A percentile compares a stretch with the other conserved stretches of the same genome.
Conservation (phyloP, 345 rosid genomes). For the Eucalyptus globulus region DNA sequence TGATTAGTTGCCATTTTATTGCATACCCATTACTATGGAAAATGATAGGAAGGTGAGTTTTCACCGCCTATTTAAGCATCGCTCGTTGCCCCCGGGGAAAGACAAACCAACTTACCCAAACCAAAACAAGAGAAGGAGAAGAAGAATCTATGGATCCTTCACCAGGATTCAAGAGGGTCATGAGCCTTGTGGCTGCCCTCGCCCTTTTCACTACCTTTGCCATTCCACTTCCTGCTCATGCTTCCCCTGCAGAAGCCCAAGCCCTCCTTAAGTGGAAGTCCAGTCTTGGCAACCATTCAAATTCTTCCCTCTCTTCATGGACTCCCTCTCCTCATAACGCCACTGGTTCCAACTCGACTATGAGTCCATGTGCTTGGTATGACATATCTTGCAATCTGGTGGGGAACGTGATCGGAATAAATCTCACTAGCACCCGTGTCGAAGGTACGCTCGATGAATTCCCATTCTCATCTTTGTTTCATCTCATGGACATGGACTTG, state of each 20-base stretch:
- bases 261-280: constrained; percentile 8
- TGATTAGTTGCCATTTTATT: not conserved
- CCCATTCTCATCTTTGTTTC: constrained; percentile 4
- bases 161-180: not conserved
- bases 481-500: constrained; percentile 1
- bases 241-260: not conserved
- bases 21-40: no score
- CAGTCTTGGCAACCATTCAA: not conserved
- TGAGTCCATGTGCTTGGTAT: not conserved
- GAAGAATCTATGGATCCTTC: not conserved
- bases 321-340: not conserved
- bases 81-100: not conserved
- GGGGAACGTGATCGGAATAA: not conserved
- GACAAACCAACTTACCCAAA: not conserved
- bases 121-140: no score
- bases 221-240: not conserved
- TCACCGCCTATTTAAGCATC: not conserved
- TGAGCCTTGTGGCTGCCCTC: not conserved
- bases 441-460: constrained; percentile 4
- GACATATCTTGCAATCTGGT: not conserved
- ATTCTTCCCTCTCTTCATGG: constrained; percentile 2
- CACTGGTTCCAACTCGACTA: not conserved
- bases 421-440: not conserved
- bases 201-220: not conserved
- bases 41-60: no score